Conservation (phyloP, 257 asterid genomes). For the Linaria vulgaris region DNA sequence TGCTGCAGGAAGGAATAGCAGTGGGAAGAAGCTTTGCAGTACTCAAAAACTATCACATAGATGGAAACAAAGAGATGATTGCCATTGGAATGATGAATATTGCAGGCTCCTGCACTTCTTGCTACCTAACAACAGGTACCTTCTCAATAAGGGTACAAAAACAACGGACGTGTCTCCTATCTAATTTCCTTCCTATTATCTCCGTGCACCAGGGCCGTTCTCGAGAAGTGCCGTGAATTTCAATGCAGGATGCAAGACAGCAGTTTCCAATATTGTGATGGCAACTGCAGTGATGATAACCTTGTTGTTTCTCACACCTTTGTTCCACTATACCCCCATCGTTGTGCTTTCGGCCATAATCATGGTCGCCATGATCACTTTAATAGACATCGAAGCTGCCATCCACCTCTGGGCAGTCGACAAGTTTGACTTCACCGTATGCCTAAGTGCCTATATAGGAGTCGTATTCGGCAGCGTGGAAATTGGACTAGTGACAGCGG, state of each 20-base stretch:
- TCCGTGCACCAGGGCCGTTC: slow-evolving; percentile 62
- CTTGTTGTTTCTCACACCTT: slow-evolving; percentile 68
- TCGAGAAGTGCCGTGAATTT: slow-evolving; percentile 94
- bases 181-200: not conserved
- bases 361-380: slow-evolving; percentile 89
- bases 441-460: slow-evolving; percentile 77
- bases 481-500: slow-evolving; percentile 77
- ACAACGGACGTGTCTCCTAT: not conserved
- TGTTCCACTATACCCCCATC: slow-evolving; percentile 84
- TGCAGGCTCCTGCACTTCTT: slow-evolving; percentile 89
- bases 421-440: slow-evolving; percentile 84
- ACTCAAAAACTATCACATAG: slow-evolving; percentile 88
- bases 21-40: slow-evolving; percentile 95
- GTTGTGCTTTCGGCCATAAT: slow-evolving; percentile 88
- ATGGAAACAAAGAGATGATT: slow-evolving; percentile 97
- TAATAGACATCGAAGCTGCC: slow-evolving; percentile 84
- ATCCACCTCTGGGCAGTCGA: slow-evolving; percentile 83
- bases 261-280: slow-evolving; percentile 93
- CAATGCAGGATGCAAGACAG: slow-evolving; percentile 97
- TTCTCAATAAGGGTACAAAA: not conserved
- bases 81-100: slow-evolving; percentile 95
- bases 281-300: slow-evolving; percentile 88
- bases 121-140: slow-evolving; percentile 87
- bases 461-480: slow-evolving; percentile 80
- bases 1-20: slow-evolving; percentile 91